Evolutionary conservation across 768 basidiomycete species (phyloP), one percentile per base, ranked within the genome.

Genomic region (Xerocomus brunneocitrinus): DNA sequence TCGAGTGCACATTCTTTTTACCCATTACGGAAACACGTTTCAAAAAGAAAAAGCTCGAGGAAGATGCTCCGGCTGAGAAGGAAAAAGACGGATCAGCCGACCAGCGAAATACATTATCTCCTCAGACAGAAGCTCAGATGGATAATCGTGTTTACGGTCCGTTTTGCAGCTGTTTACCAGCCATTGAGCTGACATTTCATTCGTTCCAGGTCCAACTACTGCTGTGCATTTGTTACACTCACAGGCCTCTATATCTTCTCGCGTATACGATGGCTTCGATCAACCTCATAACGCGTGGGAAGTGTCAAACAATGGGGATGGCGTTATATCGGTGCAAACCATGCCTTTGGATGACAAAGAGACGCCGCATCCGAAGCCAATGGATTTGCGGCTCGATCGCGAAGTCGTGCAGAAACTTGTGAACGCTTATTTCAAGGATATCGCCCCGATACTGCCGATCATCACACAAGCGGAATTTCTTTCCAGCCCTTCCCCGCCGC

Each of bases 1-100:
- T 94, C 60, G 92, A 95, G 58, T 97, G 95, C 69, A 97, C 95
- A 5, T 97, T 95, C 73, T 95, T 97, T 77, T 83, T 98, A 12
- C 97, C 97, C 38, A 99, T 99, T 62, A 92, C 95, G 9, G 97
- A 98, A 71, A 99, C 97, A 0, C 86, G 97, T 19, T 99, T 98
- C 80, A 98, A 98, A 75, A 97, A 97, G 77, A 93, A 93, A 74
- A 87, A 89, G 60, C 53, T 84, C 41, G 89, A 93, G 62, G 85
- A 90, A 61, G 88, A 88, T 48, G 71, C 74, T 2, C 71, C 73
- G 0, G 69, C 58, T 9, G 67, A 72, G 45, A 67, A 69, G 59
- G 76, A 76, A 36, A 72, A 65, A 45, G 70, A 71, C 16, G 66
- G 65, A 46, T 54, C 66, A 24, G 24, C 39, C 4, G 67, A 69